Evolutionary conservation across 2,329 filamentous ascomycete species (phyloP).

Genomic region (Apiospora sp.): DNA sequence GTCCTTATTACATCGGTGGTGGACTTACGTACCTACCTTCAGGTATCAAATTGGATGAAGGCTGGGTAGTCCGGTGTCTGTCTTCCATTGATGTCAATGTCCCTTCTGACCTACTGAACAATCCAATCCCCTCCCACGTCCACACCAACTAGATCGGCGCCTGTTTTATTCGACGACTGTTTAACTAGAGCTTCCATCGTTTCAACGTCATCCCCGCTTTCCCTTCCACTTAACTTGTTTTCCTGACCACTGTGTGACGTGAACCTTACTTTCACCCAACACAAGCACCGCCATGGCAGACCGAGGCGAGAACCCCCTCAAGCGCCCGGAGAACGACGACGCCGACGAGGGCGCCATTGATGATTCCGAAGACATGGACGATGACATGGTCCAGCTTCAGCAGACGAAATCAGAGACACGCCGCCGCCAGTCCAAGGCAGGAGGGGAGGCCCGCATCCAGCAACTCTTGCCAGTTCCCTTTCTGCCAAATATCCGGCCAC

Average conservation of each 20-base stretch:
- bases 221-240: constrained; percentile 2
- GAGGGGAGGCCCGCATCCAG: constrained; percentile 47
- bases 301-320: constrained; percentile 17
- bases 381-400: constrained; percentile 47
- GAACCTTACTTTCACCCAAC: constrained; percentile 4
- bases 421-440: constrained; percentile 43
- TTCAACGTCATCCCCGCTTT: constrained; percentile 20
- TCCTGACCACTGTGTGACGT: constrained; percentile 20
- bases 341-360: constrained; percentile 44
- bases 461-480: constrained; percentile 65
- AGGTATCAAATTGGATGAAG: no score
- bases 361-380: constrained; percentile 49
- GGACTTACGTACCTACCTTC: no score
- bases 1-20: no score
- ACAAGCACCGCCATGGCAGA: constrained; percentile 16
- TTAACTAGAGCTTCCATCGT: constrained; percentile 13
- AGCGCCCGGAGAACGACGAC: constrained; percentile 20
- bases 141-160: neutral
- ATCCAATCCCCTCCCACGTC: neutral
- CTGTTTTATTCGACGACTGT: neutral
- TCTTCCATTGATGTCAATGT: no score
- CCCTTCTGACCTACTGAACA: no score
- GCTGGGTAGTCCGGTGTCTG: no score
- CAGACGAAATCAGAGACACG: constrained; percentile 51
- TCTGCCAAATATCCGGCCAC: constrained; percentile 76